Conservation (phyloP, 106 monocot genomes). For the Apostasia ramifera region DNA sequence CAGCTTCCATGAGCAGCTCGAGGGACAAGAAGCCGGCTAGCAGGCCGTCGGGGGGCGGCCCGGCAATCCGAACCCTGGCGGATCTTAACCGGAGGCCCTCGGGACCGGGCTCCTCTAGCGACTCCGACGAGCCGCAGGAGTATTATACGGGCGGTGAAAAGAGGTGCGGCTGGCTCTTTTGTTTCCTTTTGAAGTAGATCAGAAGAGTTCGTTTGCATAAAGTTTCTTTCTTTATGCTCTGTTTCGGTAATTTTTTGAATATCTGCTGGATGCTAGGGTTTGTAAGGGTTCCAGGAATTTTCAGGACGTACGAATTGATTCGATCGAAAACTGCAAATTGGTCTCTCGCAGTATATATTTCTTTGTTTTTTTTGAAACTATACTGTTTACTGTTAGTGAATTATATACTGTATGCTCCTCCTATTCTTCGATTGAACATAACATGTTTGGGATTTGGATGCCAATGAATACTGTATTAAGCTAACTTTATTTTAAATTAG, state of each 20-base stretch:
- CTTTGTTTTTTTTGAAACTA: background rate
- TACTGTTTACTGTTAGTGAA: background rate
- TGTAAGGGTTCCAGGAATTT: background rate
- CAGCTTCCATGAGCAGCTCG: constrained; percentile 6
- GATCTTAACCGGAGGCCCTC: constrained; percentile 54
- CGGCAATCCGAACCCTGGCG: constrained; percentile 66
- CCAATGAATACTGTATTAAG: background rate
- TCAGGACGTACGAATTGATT: background rate
- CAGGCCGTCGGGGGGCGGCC: constrained; percentile 18
- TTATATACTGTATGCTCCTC: background rate
- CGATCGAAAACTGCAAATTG: background rate
- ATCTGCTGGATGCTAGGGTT: background rate
- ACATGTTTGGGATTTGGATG: background rate
- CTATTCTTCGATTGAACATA: background rate
- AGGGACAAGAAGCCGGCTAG: constrained; percentile 23
- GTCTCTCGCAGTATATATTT: background rate
- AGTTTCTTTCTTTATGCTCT: background rate
- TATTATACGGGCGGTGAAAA: constrained; percentile 91
- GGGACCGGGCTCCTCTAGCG: constrained; percentile 42
- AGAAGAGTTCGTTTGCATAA: too few species aligned
- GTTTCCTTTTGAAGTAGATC: too few species aligned
- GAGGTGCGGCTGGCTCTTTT: constrained; percentile 31
- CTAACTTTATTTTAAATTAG: too few species aligned
- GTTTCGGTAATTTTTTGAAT: background rate
- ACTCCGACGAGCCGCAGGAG: constrained; percentile 71